Evolutionary conservation across 768 basidiomycete genomes (phyloP), one percentile per base, ranked within the genome.

Genomic region (Boletus speciosus): DNA sequence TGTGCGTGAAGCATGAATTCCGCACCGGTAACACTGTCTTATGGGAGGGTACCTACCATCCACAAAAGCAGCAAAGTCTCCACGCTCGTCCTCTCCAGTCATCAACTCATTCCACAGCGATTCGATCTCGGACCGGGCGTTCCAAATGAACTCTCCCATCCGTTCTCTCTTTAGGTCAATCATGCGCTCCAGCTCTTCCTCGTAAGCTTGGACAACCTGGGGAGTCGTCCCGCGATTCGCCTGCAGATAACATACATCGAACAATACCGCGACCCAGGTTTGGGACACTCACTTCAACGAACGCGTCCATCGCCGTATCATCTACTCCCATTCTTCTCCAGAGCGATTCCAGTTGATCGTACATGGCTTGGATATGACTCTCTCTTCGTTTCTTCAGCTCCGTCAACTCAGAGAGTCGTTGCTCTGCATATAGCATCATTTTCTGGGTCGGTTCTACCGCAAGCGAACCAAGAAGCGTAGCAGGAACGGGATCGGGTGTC

Each of bases 181-280:
- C 88, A 98, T 95, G 50, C 95, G 79, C 57, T 90, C 90, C 42
- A 96, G 74, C 70, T 99, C 97, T 48, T 83, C 82, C 61, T 95
- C 89, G 61, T 99, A 99, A 64, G 89, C 86, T 58, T 74, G 76
- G 25, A 98, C 80, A 1, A 83, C 84, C 19, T 81, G 83, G 32
- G 87, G 84, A 2, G 89, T 91, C 61, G 85, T 88, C 4, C 96
- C 96, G 29, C 90, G 77, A 67, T 96, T 71, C 21, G 68, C 70
- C 67, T 68, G 35, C 66, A 51, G 10, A 47, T 6, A 51, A 25
- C 3, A 21, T 10, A 16, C 9, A 39, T 62, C 25, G 60, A 40
- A 37, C 1, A 25, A 34, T 9, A 34, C 29, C 15, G 23, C 25
- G 4, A 45, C 7, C 8, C 2, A 5, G 1, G 10, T 14, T 8